phyloP scores from a whole-genome alignment of 2,329 filamentous ascomycete species.

The Davidsoniella eucalypti region DNA sequence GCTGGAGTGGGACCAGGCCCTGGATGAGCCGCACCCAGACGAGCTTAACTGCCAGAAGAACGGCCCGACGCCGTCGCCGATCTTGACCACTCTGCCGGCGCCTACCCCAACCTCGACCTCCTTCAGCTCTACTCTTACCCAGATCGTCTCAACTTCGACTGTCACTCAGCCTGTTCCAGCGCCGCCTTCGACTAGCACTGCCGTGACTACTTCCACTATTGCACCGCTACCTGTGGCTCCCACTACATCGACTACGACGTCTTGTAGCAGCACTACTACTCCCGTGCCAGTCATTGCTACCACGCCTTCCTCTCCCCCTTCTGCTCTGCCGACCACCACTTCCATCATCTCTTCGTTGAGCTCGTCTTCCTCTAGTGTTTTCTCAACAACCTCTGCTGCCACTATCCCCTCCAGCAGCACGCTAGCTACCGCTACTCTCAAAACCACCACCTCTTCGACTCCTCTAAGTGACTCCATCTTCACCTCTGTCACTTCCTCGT shows the following conservation, averaged over 20 bases:
- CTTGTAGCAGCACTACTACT: not conserved
- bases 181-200: not conserved
- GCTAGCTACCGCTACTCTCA: constrained; percentile 1
- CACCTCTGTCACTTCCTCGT: not conserved
- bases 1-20: constrained; percentile 4
- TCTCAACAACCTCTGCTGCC: not conserved
- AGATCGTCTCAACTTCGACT: not conserved
- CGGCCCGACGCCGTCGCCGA: not conserved
- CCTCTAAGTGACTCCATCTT: constrained; percentile 7
- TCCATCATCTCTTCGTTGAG: not conserved
- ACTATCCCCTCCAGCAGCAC: not conserved
- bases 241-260: not conserved
- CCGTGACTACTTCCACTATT: not conserved
- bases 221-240: not conserved
- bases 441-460: not conserved
- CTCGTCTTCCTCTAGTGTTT: not conserved
- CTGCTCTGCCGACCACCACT: not conserved
- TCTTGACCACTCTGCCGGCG: not conserved
- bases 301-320: not conserved
- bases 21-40: not conserved
- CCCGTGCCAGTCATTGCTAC: not conserved
- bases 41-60: not conserved
- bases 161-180: not conserved
- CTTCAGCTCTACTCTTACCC: not conserved
- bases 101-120: not conserved